phyloP scores from a whole-genome alignment of 192 early-diverging fungal genomes.

The Gonapodya sp. region DNA sequence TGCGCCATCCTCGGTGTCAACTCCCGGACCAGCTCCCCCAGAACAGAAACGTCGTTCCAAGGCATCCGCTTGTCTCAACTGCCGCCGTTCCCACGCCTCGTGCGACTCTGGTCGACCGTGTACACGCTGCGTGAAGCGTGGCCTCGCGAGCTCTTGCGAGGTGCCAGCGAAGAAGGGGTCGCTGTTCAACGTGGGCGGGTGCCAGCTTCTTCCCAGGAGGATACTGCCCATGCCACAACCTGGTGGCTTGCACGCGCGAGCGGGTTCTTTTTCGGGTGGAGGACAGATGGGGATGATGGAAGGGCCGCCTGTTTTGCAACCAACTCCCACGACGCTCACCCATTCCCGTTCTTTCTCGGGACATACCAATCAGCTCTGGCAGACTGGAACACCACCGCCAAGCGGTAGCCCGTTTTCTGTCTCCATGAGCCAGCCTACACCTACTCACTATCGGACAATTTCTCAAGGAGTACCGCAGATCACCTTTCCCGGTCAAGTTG shows the following conservation, averaged over 20 bases:
- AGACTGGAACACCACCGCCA: background rate
- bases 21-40: background rate
- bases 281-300: no score
- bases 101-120: constrained; percentile 18
- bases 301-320: background rate
- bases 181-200: background rate
- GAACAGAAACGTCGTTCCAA: background rate
- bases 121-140: constrained; percentile 15
- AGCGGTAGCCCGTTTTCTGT: no score
- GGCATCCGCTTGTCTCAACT: constrained; percentile 13
- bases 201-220: constrained; percentile 1
- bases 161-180: background rate
- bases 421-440: background rate
- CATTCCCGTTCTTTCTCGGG: background rate
- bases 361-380: background rate
- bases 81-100: constrained; percentile 19
- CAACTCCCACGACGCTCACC: background rate
- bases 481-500: background rate
- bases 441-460: background rate
- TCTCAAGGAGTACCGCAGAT: background rate
- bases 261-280: background rate
- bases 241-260: background rate
- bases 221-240: background rate
- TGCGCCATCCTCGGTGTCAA: background rate
- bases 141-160: constrained; percentile 4